phyloP scores from a whole-genome alignment of 2,329 filamentous ascomycete genomes.

The Colletotrichum melonis region DNA sequence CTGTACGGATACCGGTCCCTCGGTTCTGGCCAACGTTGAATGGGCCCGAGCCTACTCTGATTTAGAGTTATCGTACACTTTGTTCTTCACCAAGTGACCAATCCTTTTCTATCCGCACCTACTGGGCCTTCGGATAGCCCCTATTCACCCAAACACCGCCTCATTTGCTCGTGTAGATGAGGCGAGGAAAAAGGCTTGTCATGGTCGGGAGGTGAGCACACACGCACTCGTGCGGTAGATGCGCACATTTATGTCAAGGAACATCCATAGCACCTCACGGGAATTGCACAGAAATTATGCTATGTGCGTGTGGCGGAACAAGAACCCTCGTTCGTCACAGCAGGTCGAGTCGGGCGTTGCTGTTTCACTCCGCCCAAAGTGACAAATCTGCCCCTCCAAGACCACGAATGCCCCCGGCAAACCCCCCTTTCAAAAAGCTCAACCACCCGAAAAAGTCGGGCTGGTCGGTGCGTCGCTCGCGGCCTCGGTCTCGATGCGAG shows the following conservation, averaged over 20 bases:
- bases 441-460: background rate
- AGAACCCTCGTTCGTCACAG: conserved; percentile 5
- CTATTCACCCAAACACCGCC: conserved; percentile 16
- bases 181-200: background rate
- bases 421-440: too few species aligned
- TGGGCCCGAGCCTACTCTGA: background rate
- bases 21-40: background rate
- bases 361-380: conserved; percentile 21
- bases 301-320: background rate
- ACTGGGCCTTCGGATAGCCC: background rate
- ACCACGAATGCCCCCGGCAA: background rate
- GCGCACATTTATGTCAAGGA: conserved; percentile 4
- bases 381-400: conserved; percentile 15
- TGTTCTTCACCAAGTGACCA: background rate
- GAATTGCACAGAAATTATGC: background rate
- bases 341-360: conserved; percentile 18
- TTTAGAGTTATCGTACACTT: conserved; percentile 25
- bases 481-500: conserved; percentile 18
- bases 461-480: conserved; percentile 10
- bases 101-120: background rate
- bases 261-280: background rate
- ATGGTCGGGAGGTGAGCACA: background rate
- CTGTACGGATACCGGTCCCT: background rate
- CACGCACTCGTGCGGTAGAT: conserved; percentile 15
- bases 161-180: background rate